Conservation (phyloP, 2,329 filamentous ascomycete genomes). For the Ophiostoma sp. region DNA sequence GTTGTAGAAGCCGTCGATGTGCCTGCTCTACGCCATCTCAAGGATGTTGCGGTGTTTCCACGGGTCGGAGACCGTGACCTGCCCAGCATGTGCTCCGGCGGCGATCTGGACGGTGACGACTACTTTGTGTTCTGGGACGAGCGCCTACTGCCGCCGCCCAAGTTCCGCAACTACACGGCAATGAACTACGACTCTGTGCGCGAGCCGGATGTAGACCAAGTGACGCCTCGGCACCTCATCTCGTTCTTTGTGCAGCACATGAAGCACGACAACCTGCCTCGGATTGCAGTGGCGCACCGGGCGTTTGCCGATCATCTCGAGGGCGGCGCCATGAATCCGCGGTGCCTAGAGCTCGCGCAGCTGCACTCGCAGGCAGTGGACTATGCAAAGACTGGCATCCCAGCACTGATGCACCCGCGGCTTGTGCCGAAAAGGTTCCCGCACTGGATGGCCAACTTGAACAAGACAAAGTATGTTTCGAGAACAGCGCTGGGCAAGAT, state of each 20-base stretch:
- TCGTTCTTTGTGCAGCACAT: constrained; percentile 89
- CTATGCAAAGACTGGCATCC: constrained; percentile 82
- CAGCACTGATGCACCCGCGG: constrained; percentile 60
- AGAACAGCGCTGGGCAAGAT: constrained; percentile 69
- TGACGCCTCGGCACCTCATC: constrained; percentile 67
- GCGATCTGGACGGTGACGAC: constrained; percentile 93
- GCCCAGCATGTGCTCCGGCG: constrained; percentile 91
- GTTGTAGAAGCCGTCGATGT: constrained; percentile 79
- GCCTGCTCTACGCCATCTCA: constrained; percentile 66
- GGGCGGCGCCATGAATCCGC: constrained; percentile 59
- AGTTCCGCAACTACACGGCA: constrained; percentile 61
- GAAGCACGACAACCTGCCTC: constrained; percentile 77
- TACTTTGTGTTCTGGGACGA: constrained; percentile 91
- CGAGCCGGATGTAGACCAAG: constrained; percentile 54
- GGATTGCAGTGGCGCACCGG: constrained; percentile 77
- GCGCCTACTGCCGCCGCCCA: constrained; percentile 56
- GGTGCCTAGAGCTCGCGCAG: constrained; percentile 67
- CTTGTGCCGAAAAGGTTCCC: constrained; percentile 64
- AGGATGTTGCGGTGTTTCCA: constrained; percentile 83
- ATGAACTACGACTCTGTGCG: constrained; percentile 68
- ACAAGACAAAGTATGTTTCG: constrained; percentile 58
- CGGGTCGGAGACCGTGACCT: constrained; percentile 52
- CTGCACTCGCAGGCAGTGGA: constrained; percentile 91
- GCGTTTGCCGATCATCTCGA: constrained; percentile 63
- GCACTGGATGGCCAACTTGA: constrained; percentile 78